Base-by-base conservation (phyloP, 1,284 basidiomycete genomes). In the Leccinum pallidistipes region DNA sequence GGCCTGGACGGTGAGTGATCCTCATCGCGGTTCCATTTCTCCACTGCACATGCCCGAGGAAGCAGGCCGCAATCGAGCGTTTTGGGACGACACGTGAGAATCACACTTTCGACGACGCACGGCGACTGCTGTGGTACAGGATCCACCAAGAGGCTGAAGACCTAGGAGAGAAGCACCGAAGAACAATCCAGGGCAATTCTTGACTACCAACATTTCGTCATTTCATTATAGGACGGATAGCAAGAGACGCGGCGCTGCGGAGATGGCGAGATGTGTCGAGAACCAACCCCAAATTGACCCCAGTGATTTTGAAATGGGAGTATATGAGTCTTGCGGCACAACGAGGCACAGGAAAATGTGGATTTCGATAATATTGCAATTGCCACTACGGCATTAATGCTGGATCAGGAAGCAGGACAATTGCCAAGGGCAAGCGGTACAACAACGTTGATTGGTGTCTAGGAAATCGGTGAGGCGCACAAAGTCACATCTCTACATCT, bases 161-260 rank as follows among this genome's bases (percentile, higher is more conserved):
- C 51, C 67, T 72, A 71, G 69, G 69, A 74, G 55, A 62, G 69
- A 74, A 72, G 71, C 31, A 43, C 18, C 11, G 59, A 71, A 64
- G 60, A 68, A 56, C 68, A 57, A 72, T 70, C 66, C 61, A 71
- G 71, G 69, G 52, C 53, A 61, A 47, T 57, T 63, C 24, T 58
- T 61, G 49, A 55, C 61, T 57, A 31, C 9, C 70, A 58, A 59
- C 21, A 59, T 71, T 67, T 68, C 68, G 68, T 73, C 55, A 73
- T 61, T 68, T 72, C 71, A 69, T 69, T 69, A 64, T 65, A 54
- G 31, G 59, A 58, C 49, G 57, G 45, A 16, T 55, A 45, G 31
- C 9, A 36, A 24, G 56, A 52, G 36, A 55, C 24, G 66, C 61
- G 67, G 68, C 54, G 58, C 49, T 67, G 68, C 68, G 71, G 70